Base-by-base conservation (phyloP, 2,329 filamentous ascomycete species). In the Claviceps lovelessii region DNA sequence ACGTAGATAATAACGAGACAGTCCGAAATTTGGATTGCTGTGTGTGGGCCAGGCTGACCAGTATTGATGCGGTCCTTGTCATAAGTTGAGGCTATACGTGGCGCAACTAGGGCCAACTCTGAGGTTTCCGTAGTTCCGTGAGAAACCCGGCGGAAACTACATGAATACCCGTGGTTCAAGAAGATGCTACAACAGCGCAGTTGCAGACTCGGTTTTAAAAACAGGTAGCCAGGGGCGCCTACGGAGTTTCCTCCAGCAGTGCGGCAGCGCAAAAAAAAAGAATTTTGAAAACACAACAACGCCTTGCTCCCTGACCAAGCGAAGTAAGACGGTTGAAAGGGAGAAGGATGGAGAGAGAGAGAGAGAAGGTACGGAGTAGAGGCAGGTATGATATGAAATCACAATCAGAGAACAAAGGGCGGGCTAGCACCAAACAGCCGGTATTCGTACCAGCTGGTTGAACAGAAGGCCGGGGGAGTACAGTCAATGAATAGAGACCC, bases 361-460 rank as follows among this genome's bases (percentile, higher is more conserved):
- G 35, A 29, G 47, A 39, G 35, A 56, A 55, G 45, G 37, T 11
- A 37, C 13, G 33, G 48, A 23, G 31, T 49, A 37, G 48, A 49
- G 47, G 31, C n/a, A 39, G 47, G 13, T 46, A 54, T 53, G 52
- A 53, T 53, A 57, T 54, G 53, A 49, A 37, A 53, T 39, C 52
- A 52, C 42, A 52, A 28, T 39, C 49, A 52, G 47, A 52, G 33
- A 51, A 44, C 23, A 41, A 44, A 47, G 42, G 52, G 51, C 53
- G 54, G 54, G 53, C 35, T 55, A 42, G 51, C 56, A 53, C 53
- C 55, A 51, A 49, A 45, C 41, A 45, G 53, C 44, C 54, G 56
- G 55, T 52, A 56, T 53, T 48, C 46, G 55, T 44, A 56, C 50
- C 41, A 55, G 58, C 46, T 53, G 56, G 55, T 50, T 53, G 49